Evolutionary conservation across 2,329 filamentous ascomycete species (phyloP).

Genomic region (Fusarium illudens): DNA sequence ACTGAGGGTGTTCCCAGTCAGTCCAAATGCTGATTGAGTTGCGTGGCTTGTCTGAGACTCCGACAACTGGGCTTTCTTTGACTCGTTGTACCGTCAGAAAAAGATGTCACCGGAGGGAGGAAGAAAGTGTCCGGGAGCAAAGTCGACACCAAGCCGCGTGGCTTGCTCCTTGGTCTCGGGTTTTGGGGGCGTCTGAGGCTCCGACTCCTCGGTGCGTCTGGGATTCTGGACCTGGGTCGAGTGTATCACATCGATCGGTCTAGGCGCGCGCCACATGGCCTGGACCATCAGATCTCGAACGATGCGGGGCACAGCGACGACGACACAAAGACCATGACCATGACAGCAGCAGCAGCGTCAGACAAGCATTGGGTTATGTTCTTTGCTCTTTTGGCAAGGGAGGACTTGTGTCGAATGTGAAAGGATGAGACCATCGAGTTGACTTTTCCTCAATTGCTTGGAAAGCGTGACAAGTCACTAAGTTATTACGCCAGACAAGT

Average conservation of each 20-base stretch:
- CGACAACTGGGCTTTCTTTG: not conserved
- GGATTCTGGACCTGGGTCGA: constrained; percentile 18
- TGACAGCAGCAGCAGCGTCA: not conserved
- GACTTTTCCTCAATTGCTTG: not conserved
- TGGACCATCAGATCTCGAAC: constrained; percentile 33
- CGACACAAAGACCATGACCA: not conserved
- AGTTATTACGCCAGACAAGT: not conserved
- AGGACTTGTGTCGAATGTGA: not conserved
- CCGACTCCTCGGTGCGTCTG: constrained; percentile 10
- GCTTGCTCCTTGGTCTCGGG: constrained; percentile 10
- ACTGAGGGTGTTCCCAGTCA: not conserved
- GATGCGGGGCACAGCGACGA: constrained; percentile 17
- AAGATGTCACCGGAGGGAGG: not conserved
- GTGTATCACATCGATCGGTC: constrained; percentile 31
- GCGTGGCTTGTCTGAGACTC: not conserved
- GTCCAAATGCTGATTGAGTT: not conserved
- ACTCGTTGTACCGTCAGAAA: not conserved
- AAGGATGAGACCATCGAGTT: not conserved
- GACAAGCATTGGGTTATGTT: not conserved
- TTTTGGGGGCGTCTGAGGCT: constrained; percentile 1
- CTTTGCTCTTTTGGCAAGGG: constrained; percentile 2
- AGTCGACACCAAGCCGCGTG: constrained; percentile 20
- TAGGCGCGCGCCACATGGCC: constrained; percentile 34
- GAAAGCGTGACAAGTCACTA: not conserved
- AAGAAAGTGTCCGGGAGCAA: constrained; percentile 8